These are phyloP conservation scores for Pseudoneurospora amorphoporcata DNA, from an alignment of 495 filamentous ascomycete species.

Conservation along the genomic window DNA sequence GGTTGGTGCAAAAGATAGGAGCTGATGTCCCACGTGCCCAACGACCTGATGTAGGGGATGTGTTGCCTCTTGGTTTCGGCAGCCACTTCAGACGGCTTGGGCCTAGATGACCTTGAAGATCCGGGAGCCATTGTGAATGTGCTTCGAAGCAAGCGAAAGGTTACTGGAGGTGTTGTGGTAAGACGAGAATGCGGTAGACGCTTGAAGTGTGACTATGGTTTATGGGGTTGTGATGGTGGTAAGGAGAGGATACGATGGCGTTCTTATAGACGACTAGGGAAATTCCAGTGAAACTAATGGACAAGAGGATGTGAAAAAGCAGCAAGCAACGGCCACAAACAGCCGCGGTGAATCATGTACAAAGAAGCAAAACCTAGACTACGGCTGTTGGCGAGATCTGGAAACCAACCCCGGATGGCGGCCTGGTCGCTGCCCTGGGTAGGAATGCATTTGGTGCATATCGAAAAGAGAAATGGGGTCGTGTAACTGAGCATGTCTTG, in stretches of 20 bases:
- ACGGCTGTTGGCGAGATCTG: neutral
- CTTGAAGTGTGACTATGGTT: neutral
- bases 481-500: neutral
- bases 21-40: conserved; percentile 33
- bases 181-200: neutral
- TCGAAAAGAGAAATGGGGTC: neutral
- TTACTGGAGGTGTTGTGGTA: neutral
- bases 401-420: neutral
- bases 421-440: neutral
- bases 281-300: neutral
- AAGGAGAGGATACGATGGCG: neutral
- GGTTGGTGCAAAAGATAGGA: conserved; percentile 40
- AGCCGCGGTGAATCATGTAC: neutral
- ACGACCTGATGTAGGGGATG: conserved; percentile 46
- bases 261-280: neutral
- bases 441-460: neutral
- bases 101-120: conserved; percentile 28
- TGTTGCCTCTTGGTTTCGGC: conserved; percentile 56
- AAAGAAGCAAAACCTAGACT: neutral
- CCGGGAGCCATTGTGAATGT: conserved; percentile 40
- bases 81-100: conserved; percentile 60
- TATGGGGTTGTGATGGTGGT: neutral
- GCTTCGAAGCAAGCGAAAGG: neutral
- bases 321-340: neutral
- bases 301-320: neutral